Evolutionary conservation across 331 rosid genomes (phyloP).

Genomic region (Quercus tomentella): DNA sequence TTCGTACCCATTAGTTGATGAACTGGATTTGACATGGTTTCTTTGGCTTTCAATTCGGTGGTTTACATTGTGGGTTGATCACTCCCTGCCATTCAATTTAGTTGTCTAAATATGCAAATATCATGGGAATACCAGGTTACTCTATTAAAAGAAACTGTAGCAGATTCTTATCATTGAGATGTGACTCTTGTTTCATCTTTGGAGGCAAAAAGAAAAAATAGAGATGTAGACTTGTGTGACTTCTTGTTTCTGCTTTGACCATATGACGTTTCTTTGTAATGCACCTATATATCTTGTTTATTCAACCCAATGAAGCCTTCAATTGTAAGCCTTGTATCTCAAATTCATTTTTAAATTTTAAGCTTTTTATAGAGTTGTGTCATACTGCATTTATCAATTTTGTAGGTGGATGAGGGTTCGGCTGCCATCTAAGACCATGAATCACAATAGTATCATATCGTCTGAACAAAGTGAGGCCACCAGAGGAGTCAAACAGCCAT

Average conservation of each 20-base stretch:
- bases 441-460: constrained; percentile 11
- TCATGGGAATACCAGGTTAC: neutral
- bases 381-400: neutral
- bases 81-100: neutral
- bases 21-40: constrained; percentile 10
- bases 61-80: neutral
- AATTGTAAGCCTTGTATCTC: neutral
- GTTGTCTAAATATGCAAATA: neutral
- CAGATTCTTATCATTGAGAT: constrained; percentile 8
- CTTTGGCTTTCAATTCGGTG: neutral
- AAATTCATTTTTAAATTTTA: neutral
- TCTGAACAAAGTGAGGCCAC: constrained; percentile 13
- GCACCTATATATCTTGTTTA: neutral
- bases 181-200: constrained; percentile 14
- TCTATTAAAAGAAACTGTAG: neutral
- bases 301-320: neutral
- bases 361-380: neutral
- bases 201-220: neutral
- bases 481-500: constrained; percentile 18
- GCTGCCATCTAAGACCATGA: constrained; percentile 21
- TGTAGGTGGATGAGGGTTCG: constrained; percentile 16
- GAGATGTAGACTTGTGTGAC: neutral
- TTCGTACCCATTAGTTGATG: constrained; percentile 2
- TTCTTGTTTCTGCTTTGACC: neutral
- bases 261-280: neutral